Evolutionary conservation across 805 yeast genomes (phyloP).

Genomic region (Kodamaea kakaduensis): DNA sequence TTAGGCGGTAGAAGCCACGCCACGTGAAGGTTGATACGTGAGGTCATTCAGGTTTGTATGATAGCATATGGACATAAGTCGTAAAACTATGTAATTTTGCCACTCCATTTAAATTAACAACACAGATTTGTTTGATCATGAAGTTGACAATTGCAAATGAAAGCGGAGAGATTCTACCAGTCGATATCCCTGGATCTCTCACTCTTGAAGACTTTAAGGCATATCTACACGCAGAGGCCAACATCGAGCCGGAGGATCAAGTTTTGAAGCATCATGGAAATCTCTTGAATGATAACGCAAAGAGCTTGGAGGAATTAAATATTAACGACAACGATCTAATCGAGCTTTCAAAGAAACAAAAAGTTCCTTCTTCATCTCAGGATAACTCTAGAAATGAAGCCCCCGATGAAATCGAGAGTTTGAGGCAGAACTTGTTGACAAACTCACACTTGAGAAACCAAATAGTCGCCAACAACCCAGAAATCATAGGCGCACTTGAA

Average conservation of each 20-base stretch:
- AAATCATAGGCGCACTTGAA: slow-evolving; percentile 41
- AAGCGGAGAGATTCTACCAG: slow-evolving; percentile 27
- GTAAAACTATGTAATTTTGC: slow-evolving; percentile 3
- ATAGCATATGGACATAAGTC: too few relatives aligned
- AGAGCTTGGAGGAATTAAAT: slow-evolving; percentile 44
- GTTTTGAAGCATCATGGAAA: slow-evolving; percentile 47
- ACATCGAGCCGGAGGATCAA: slow-evolving; percentile 44
- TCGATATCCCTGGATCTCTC: slow-evolving; percentile 67
- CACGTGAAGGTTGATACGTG: too few relatives aligned
- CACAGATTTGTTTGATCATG: slow-evolving; percentile 10
- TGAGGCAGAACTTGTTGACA: slow-evolving; percentile 46
- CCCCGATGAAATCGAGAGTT: slow-evolving; percentile 40
- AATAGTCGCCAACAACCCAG: slow-evolving; percentile 41
- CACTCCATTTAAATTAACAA: slow-evolving; percentile 1
- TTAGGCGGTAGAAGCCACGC: too few relatives aligned
- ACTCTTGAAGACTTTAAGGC: slow-evolving; percentile 66
- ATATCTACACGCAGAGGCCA: slow-evolving; percentile 66
- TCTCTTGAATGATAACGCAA: slow-evolving; percentile 28
- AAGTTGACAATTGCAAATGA: slow-evolving; percentile 19
- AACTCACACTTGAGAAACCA: slow-evolving; percentile 39
- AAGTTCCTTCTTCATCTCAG: slow-evolving; percentile 4
- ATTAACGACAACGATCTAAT: slow-evolving; percentile 59
- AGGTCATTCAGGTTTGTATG: too few relatives aligned
- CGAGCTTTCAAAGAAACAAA: slow-evolving; percentile 34
- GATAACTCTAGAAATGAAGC: too few relatives aligned